phyloP scores from a whole-genome alignment of 2,329 filamentous ascomycete species.

The Cladophialophora carrionii region DNA sequence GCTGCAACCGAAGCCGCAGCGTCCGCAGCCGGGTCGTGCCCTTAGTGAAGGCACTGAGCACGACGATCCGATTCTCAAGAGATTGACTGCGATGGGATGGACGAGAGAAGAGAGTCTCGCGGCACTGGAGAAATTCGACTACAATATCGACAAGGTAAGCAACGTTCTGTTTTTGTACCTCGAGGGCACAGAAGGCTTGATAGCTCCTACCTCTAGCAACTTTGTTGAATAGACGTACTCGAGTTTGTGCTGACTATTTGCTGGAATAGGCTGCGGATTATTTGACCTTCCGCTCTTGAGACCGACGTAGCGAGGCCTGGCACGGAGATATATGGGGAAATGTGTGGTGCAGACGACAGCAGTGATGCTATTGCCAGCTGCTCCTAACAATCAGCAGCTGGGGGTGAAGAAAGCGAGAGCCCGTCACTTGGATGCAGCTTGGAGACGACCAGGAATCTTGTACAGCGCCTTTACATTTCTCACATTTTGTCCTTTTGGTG shows the following conservation, averaged over 20 bases:
- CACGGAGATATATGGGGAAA: background rate
- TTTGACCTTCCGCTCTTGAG: constrained; percentile 37
- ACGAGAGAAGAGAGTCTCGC: constrained; percentile 70
- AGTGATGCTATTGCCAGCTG: background rate
- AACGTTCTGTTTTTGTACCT: background rate
- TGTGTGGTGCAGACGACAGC: background rate
- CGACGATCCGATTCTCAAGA: constrained; percentile 89
- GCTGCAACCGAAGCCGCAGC: constrained; percentile 28
- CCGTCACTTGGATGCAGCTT: background rate
- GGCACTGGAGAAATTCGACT: constrained; percentile 92
- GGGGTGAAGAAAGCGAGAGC: background rate
- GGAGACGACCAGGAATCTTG: background rate
- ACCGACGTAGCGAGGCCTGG: background rate
- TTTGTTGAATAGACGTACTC: background rate
- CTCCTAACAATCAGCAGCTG: background rate
- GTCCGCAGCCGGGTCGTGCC: constrained; percentile 52
- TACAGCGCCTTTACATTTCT: background rate
- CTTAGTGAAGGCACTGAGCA: constrained; percentile 75
- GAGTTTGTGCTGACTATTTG: constrained; percentile 3
- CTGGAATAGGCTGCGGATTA: constrained; percentile 40
- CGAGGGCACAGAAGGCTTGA: background rate
- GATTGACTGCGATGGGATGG: constrained; percentile 89
- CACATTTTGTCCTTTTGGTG: background rate
- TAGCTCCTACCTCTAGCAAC: too few relatives aligned
- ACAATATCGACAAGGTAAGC: constrained; percentile 90